Evolutionary conservation across 805 yeast species (phyloP), one percentile per base, ranked within the genome.

Genomic region (Hanseniaspora lindneri): DNA sequence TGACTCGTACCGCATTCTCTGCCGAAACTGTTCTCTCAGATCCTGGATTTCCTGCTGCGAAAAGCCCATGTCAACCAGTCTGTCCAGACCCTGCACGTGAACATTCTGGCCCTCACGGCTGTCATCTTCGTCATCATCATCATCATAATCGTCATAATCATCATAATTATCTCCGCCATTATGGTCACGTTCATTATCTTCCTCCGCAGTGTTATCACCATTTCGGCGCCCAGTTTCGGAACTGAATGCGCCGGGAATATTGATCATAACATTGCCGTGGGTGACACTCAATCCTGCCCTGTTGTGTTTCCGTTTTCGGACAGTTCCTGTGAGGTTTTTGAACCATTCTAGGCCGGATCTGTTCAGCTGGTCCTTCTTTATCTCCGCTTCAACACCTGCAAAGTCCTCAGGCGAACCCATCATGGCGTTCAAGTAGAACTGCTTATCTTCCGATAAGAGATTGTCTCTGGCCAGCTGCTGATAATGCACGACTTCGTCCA

Each of bases 21-120:
- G 70, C 51, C 76, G 73, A 58, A 88, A 87, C 60, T 87, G 96
- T 44, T 73, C 66, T 51, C 96, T 70, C 51, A 88, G 63, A 49
- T 79, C 79, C 37, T 69, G 69, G 24, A 88, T 76, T 55, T 88
- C 96, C 51, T 76, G 81, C 28, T 76, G 83, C 4, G 83, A 72
- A 59, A 88, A 84, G 8, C 96, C 96, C 39, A 87, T 88, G 28
- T 78, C 76, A 16, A 87, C 69, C 46, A 88, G 67, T 36, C 96
- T 66, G 61, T 88, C 96, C 61, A 88, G 85, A 2, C 96, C 96
- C 14, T 79, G 74, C 13, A 85, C 87, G 1, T 43, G 44, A 1
- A 71, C 60, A 17, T 39, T 49, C 2, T 44, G 57, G 5, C 42
- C 53, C 4, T 51, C 52, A 10, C 50, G 47, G 14, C 53, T 51